Evolutionary conservation across 768 basidiomycete species (phyloP).

Genomic region (Boletus eberwhitei): DNA sequence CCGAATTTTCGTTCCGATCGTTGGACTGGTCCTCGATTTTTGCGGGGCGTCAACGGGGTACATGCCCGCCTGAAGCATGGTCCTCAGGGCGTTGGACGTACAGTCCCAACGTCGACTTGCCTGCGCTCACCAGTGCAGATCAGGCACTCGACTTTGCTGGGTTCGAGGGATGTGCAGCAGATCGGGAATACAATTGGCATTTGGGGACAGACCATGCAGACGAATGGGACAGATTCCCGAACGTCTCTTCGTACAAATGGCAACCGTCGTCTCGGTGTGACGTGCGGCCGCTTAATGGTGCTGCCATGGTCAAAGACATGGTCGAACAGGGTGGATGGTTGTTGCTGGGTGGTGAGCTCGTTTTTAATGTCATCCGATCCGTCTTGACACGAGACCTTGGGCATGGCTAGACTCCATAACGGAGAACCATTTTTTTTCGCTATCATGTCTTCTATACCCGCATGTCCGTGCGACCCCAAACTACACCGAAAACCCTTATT

Average conservation of each 20-base stretch:
- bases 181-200: conserved; percentile 63
- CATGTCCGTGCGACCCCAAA: conserved; percentile 65
- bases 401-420: conserved; percentile 54
- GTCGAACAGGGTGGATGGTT: conserved; percentile 73
- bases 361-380: background rate
- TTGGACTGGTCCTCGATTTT: conserved; percentile 27
- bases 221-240: conserved; percentile 52
- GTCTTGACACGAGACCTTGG: conserved; percentile 2
- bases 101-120: conserved; percentile 34
- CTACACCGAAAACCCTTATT: conserved; percentile 50
- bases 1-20: conserved; percentile 11
- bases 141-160: conserved; percentile 54
- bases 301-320: conserved; percentile 50
- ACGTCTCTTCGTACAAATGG: conserved; percentile 53
- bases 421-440: conserved; percentile 72
- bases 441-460: conserved; percentile 63
- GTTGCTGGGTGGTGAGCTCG: conserved; percentile 52
- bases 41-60: conserved; percentile 21
- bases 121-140: conserved; percentile 35
- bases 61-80: conserved; percentile 37
- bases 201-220: conserved; percentile 49
- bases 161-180: conserved; percentile 59
- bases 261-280: conserved; percentile 44
- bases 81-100: conserved; percentile 41
- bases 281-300: conserved; percentile 39